Percentiles rank a stretch among this genome's conserved stretches.
These are phyloP conservation scores for Erigeron canadensis DNA, from an alignment of 129 eudicot genomes.

Conservation along the genomic window DNA sequence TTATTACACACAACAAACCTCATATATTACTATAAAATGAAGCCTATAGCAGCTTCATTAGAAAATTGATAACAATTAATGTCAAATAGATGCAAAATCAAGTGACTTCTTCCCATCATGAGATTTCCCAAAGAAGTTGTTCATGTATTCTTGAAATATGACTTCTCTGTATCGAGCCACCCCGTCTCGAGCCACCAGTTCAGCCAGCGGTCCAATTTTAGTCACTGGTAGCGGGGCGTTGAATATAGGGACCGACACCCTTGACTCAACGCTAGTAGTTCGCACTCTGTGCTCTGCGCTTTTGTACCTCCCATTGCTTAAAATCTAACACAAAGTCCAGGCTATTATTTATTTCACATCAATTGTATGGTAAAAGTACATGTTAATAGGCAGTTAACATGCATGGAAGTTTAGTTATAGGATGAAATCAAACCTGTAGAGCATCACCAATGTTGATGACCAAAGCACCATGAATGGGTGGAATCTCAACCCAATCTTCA, in stretches of 20 bases:
- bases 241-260: slow-evolving; percentile 48
- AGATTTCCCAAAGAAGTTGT: slow-evolving; percentile 34
- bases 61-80: neutral
- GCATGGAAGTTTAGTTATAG: neutral
- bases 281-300: slow-evolving; percentile 51
- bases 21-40: too few relatives aligned
- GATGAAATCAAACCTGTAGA: slow-evolving; percentile 30
- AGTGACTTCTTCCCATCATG: slow-evolving; percentile 49
- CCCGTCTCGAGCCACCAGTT: slow-evolving; percentile 31
- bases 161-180: slow-evolving; percentile 36
- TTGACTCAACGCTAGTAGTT: slow-evolving; percentile 35
- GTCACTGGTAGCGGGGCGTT: slow-evolving; percentile 20
- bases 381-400: neutral
- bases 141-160: slow-evolving; percentile 35
- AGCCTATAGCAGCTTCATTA: too few relatives aligned
- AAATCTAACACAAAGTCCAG: slow-evolving; percentile 14
- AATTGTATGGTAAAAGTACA: neutral
- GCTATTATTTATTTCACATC: too few relatives aligned
- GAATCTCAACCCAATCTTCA: slow-evolving; percentile 47
- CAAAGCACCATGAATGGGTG: slow-evolving; percentile 49
- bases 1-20: neutral
- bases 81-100: slow-evolving; percentile 31
- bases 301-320: slow-evolving; percentile 54
- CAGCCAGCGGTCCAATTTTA: slow-evolving; percentile 44
- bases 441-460: slow-evolving; percentile 54